These are phyloP conservation scores for Russula abietina DNA, from an alignment of 768 basidiomycete genomes.

Conservation along the genomic window DNA sequence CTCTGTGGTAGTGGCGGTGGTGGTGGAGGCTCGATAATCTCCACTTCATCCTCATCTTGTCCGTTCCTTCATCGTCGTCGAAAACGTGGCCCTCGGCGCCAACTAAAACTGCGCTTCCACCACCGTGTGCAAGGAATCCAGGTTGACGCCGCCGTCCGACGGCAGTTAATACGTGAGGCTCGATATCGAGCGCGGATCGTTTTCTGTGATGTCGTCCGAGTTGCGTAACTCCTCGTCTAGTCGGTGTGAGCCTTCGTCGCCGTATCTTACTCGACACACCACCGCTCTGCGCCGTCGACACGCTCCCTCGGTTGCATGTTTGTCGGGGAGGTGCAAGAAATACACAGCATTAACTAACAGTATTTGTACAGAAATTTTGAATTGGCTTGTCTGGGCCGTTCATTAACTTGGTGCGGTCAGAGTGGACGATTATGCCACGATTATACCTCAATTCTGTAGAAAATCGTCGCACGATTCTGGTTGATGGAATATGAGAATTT, in stretches of 20 bases:
- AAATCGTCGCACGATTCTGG: too few species aligned
- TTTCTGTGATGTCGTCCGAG: conserved; percentile 35
- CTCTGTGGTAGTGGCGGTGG: neutral
- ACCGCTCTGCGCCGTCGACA: conserved; percentile 7
- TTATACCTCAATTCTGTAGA: too few species aligned
- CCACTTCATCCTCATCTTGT: conserved; percentile 8
- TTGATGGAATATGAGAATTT: too few species aligned
- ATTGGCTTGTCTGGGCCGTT: too few species aligned
- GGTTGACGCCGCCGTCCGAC: conserved; percentile 38
- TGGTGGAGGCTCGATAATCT: neutral
- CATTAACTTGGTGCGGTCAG: too few species aligned
- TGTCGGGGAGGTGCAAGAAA: neutral
- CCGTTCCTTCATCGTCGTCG: conserved; percentile 35
- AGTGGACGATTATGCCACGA: too few species aligned
- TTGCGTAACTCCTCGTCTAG: conserved; percentile 61
- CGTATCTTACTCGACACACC: conserved; percentile 24
- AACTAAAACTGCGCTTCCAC: conserved; percentile 72
- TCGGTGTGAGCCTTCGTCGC: conserved; percentile 47
- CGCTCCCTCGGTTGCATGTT: neutral
- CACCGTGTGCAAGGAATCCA: conserved; percentile 70
- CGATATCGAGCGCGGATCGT: conserved; percentile 35
- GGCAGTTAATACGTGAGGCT: conserved; percentile 45
- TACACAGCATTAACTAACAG: too few species aligned
- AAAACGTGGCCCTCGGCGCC: conserved; percentile 30
- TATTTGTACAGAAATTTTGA: too few species aligned